Evolutionary conservation across 179 eudicot genomes (phyloP), one percentile per base, ranked within the genome.

Genomic region (Drosera spatulata): DNA sequence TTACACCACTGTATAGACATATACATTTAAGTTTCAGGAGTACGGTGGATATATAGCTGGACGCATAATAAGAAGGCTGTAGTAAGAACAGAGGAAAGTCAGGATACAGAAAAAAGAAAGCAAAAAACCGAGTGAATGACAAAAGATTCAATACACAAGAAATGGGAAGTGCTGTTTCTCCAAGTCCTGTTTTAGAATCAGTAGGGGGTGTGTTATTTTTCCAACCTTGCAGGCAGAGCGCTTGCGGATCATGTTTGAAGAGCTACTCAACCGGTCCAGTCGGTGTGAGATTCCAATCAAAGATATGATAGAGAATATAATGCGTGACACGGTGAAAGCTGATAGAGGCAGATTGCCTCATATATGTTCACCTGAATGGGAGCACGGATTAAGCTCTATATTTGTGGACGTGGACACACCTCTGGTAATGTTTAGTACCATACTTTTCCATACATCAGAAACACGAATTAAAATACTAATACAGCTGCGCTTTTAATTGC

Each of bases 351-450:
- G 63, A 55, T 50, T 75, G 38, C 79, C 79, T 42, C 75, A 61
- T 49, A 75, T 75, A 10, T 75, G 79, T 41, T 56, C 72, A 8
- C 55, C 59, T 10, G 73, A 71, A 38, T 75, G 79, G 79, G 79
- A 75, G 53, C 64, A 59, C 22, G 43, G 60, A 51, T 56, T 75
- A 50, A 75, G 79, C 75, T 61, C 73, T 59, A 71, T 75, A 56
- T 75, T 71, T 55, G 79, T 75, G 49, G 63, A 61, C 67, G 59
- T 65, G 4, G 70, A 75, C 12, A 71, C 79, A 13, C 69, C 73
- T 15, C 62, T 65, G 67, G 79, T 75, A 71, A 14, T 44, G 43
- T 6, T 12, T 12, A 14, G 2, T 12, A 12, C 41, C 8, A 4
- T 55, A 22, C 33, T 22, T 22, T 22, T 22, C 33, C 33, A 22